Percentiles rank a stretch among this genome's conserved stretches.
Evolutionary conservation across 176 grass and related monocot species (phyloP).

Genomic region (Guadua angustifolia): DNA sequence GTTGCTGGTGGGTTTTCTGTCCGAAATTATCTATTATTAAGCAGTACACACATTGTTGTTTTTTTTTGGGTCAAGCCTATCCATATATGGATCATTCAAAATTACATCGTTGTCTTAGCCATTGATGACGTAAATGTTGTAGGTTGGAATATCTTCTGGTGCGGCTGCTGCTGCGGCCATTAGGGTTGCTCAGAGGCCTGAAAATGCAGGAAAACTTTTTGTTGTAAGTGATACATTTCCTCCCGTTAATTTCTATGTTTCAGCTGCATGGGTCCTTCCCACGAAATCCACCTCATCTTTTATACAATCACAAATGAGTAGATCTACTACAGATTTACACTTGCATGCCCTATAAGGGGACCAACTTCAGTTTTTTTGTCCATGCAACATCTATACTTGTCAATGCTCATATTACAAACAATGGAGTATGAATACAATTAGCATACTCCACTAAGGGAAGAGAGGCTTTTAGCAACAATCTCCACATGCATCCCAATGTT

Average conservation of each 20-base stretch:
- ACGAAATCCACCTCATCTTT: neutral
- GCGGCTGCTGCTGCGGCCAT: conserved; percentile 76
- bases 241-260: neutral
- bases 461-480: neutral
- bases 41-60: neutral
- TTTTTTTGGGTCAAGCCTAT: neutral
- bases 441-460: neutral
- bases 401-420: neutral
- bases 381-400: neutral
- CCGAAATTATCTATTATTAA: conserved; percentile 2
- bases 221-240: conserved; percentile 67
- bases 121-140: conserved; percentile 9
- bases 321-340: neutral
- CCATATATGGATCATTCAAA: neutral
- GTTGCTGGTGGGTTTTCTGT: conserved; percentile 60
- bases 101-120: neutral
- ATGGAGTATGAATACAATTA: neutral
- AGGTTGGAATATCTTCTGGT: conserved; percentile 95
- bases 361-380: neutral
- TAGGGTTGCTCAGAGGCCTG: conserved; percentile 70
- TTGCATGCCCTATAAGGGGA: neutral
- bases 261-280: neutral
- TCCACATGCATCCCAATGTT: neutral
- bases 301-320: neutral
- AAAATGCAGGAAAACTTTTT: conserved; percentile 86